A percentile compares a stretch with the other conserved stretches of the same genome.
Evolutionary conservation across 2,329 filamentous ascomycete genomes (phyloP).

Genomic region (Gaeumannomyces tritici): DNA sequence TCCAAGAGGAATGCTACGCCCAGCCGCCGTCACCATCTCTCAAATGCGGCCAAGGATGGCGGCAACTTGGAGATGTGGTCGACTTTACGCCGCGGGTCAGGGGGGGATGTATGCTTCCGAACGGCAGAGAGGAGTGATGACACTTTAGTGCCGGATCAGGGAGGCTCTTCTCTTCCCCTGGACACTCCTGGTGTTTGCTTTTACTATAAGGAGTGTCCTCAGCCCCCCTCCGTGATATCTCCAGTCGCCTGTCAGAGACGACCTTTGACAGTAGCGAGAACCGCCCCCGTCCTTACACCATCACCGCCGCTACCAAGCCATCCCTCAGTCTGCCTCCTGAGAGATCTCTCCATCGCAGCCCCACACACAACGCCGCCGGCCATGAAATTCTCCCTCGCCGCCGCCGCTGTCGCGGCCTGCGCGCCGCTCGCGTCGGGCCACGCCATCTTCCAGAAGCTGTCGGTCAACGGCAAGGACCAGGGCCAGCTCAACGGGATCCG

Average conservation of each 20-base stretch:
- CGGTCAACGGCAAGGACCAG: conserved; percentile 34
- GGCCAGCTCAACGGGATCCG: conserved; percentile 34
- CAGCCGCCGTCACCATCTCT: not conserved
- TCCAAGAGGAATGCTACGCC: too few species aligned
- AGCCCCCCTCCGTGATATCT: not conserved
- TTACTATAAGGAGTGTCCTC: not conserved
- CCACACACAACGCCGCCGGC: conserved; percentile 3
- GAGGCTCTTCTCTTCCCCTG: not conserved
- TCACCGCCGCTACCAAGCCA: conserved; percentile 4
- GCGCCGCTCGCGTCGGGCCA: conserved; percentile 26
- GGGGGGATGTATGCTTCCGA: not conserved
- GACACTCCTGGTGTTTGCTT: not conserved
- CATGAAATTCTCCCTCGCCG: conserved; percentile 27
- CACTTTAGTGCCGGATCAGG: not conserved
- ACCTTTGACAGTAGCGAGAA: conserved; percentile 8
- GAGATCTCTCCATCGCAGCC: not conserved
- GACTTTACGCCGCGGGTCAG: not conserved
- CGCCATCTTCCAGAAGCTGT: conserved; percentile 35
- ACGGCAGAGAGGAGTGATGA: not conserved
- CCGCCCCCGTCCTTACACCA: not conserved
- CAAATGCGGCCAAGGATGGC: not conserved
- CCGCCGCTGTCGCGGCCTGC: conserved; percentile 21
- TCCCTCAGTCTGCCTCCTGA: not conserved
- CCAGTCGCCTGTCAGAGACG: not conserved
- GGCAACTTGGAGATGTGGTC: not conserved